Evolutionary conservation across 352 stramenopile genomes (phyloP).

Genomic region (Globisporangium lucens): DNA sequence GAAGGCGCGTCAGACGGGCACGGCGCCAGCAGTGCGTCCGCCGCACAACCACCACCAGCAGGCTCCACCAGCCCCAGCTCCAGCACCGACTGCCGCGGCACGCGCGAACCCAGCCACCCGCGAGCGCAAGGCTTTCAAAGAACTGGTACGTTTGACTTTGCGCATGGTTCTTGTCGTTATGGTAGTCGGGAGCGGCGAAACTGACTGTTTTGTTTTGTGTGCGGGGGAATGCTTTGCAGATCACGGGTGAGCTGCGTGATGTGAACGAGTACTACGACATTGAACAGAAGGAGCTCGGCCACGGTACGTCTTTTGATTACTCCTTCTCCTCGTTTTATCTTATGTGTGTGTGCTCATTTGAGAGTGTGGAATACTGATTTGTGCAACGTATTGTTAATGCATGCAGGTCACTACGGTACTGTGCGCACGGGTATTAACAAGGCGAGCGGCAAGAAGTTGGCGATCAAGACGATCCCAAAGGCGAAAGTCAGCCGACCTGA

Average conservation of each 20-base stretch:
- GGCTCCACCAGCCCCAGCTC: slow-evolving; percentile 16
- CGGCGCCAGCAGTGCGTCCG: slow-evolving; percentile 17
- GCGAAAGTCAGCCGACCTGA: slow-evolving; percentile 94
- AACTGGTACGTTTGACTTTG: slow-evolving; percentile 42
- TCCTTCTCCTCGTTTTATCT: neutral
- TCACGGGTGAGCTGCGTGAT: slow-evolving; percentile 78
- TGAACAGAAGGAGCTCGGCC: slow-evolving; percentile 85
- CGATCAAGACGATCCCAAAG: slow-evolving; percentile 99
- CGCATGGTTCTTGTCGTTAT: neutral
- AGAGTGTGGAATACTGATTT: neutral
- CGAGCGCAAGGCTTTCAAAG: slow-evolving; percentile 64
- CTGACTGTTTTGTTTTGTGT: slow-evolving; percentile 5
- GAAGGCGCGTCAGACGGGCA: slow-evolving; percentile 33
- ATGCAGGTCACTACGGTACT: slow-evolving; percentile 94
- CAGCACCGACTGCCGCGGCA: slow-evolving; percentile 19
- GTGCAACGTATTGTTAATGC: neutral
- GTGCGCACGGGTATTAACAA: slow-evolving; percentile 95
- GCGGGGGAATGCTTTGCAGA: slow-evolving; percentile 33
- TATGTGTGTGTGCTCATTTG: neutral
- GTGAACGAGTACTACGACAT: slow-evolving; percentile 87
- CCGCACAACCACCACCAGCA: slow-evolving; percentile 18
- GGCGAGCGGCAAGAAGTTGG: slow-evolving; percentile 91
- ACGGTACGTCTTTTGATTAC: slow-evolving; percentile 30
- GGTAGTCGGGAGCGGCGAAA: neutral
- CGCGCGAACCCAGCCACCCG: slow-evolving; percentile 42